These are phyloP conservation scores for Aspergillus sp. DNA, from an alignment of 2,329 filamentous ascomycete species.

Conservation along the genomic window DNA sequence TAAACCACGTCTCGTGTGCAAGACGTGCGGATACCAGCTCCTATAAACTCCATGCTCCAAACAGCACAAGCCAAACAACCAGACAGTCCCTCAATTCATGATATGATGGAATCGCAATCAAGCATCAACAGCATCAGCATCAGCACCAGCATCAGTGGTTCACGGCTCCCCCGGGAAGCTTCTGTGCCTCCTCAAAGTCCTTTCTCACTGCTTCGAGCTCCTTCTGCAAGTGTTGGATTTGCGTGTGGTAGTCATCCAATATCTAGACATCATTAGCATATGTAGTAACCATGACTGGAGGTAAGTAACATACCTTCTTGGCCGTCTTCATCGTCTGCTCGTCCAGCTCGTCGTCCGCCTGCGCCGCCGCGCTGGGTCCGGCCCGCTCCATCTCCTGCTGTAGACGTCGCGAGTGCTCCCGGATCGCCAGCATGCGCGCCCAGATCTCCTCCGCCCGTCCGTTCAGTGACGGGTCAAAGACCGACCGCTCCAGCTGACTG, in stretches of 20 bases:
- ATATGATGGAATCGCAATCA: too few species aligned
- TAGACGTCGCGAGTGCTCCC: constrained; percentile 60
- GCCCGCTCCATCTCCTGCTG: constrained; percentile 62
- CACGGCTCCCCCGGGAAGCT: constrained; percentile 26
- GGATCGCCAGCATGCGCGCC: constrained; percentile 65
- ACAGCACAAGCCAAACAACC: not conserved
- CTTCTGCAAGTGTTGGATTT: constrained; percentile 61
- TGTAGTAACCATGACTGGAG: not conserved
- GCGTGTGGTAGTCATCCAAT: constrained; percentile 53
- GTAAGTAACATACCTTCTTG: constrained; percentile 56
- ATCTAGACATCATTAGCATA: constrained; percentile 41
- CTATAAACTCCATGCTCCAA: constrained; percentile 6
- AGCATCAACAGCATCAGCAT: not conserved
- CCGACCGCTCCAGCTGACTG: constrained; percentile 57
- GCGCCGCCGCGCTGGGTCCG: constrained; percentile 43
- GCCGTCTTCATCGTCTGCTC: constrained; percentile 61
- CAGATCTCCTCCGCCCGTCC: constrained; percentile 67
- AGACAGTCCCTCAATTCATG: not conserved
- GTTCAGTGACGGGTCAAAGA: constrained; percentile 62
- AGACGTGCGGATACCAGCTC: constrained; percentile 8
- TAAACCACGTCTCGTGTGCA: not conserved
- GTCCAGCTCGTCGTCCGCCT: constrained; percentile 52
- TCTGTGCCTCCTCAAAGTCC: constrained; percentile 61
- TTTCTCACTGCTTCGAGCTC: constrained; percentile 61
- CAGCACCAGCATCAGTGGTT: constrained; percentile 18